These are phyloP conservation scores for Linum trigynum DNA, from an alignment of 345 rosid genomes.

Conservation along the genomic window DNA sequence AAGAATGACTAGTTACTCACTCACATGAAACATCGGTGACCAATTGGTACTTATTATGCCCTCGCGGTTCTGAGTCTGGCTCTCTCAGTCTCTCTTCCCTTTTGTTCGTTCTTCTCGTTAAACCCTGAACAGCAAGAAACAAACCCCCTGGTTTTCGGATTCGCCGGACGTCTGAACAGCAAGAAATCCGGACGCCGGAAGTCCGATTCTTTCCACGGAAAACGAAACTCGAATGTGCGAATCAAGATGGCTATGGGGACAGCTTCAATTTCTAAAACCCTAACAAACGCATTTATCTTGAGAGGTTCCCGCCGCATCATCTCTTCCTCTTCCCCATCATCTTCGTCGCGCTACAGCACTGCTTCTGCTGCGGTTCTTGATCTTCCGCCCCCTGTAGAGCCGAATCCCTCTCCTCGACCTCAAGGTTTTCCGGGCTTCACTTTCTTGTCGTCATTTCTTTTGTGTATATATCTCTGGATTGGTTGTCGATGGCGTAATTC, in stretches of 20 bases:
- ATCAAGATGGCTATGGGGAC: constrained; percentile 21
- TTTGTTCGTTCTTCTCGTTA: not conserved
- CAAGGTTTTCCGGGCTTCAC: constrained; percentile 26
- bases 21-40: not conserved
- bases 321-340: constrained; percentile 12
- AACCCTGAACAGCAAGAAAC: too few relatives aligned
- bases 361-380: constrained; percentile 18
- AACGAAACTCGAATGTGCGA: constrained; percentile 12
- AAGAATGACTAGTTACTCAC: not conserved
- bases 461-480: not conserved
- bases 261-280: constrained; percentile 37
- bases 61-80: too few relatives aligned
- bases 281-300: constrained; percentile 21
- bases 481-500: not conserved
- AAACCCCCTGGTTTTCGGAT: too few relatives aligned
- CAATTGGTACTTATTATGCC: not conserved
- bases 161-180: too few relatives aligned
- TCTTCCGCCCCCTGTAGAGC: constrained; percentile 15
- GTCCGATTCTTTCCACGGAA: too few relatives aligned
- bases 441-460: not conserved
- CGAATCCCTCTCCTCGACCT: constrained; percentile 20
- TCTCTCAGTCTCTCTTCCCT: too few relatives aligned
- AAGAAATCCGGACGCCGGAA: too few relatives aligned
- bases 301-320: constrained; percentile 8
- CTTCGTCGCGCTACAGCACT: constrained; percentile 28